A percentile compares a stretch with the other conserved stretches of the same genome.
Evolutionary conservation across 768 basidiomycete genomes (phyloP).

Genomic region (Hericium alpestre): DNA sequence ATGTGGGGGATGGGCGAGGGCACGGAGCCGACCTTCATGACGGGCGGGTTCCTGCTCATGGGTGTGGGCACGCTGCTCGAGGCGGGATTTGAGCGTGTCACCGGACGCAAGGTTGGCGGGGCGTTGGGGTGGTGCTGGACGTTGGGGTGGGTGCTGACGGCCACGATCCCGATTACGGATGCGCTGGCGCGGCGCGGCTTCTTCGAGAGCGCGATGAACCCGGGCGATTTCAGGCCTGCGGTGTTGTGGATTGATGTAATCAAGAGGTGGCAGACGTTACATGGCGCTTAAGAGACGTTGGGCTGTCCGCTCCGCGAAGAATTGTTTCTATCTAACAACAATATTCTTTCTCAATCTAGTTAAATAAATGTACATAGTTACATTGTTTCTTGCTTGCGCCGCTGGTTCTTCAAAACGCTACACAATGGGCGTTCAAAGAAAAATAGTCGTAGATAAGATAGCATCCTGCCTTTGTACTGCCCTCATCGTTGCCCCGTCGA

Average conservation of each 20-base stretch:
- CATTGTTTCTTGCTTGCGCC: too few species aligned
- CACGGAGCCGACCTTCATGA: conserved; percentile 6
- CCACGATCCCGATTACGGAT: conserved; percentile 9
- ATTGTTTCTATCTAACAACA: too few species aligned
- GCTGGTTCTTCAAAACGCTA: too few species aligned
- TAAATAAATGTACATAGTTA: too few species aligned
- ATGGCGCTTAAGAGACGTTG: not conserved
- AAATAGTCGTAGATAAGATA: too few species aligned
- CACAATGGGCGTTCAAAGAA: too few species aligned
- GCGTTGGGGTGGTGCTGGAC: conserved; percentile 10
- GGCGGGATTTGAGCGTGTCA: conserved; percentile 3
- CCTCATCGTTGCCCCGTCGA: too few species aligned
- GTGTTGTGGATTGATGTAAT: conserved; percentile 9
- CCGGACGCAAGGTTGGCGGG: conserved; percentile 7
- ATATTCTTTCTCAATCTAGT: too few species aligned
- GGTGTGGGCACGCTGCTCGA: conserved; percentile 7
- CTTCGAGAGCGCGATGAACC: conserved; percentile 8
- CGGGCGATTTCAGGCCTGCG: conserved; percentile 4
- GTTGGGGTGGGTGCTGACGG: conserved; percentile 6
- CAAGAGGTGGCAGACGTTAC: conserved; percentile 10
- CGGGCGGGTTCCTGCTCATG: conserved; percentile 12
- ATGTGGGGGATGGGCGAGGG: conserved; percentile 7
- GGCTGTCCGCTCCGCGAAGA: too few species aligned
- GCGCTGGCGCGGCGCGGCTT: conserved; percentile 10
- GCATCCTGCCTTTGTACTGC: too few species aligned